phyloP scores from a whole-genome alignment of 768 basidiomycete species.

The Leccinellum albellum region DNA sequence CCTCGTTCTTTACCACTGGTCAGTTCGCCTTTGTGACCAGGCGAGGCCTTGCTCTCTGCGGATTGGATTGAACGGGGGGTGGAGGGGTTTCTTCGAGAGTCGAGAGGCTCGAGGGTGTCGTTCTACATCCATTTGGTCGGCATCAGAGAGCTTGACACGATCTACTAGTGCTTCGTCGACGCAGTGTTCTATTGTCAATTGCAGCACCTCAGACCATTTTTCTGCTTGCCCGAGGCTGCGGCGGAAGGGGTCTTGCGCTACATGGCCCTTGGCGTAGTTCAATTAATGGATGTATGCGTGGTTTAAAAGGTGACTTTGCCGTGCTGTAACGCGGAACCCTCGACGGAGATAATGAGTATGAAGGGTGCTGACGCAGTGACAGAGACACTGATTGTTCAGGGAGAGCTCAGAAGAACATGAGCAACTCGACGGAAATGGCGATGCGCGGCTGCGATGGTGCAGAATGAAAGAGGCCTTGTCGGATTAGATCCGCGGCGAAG shows the following conservation, averaged over 20 bases:
- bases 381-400: not conserved
- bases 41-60: too few relatives aligned
- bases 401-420: not conserved
- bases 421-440: not conserved
- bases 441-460: not conserved
- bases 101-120: not conserved
- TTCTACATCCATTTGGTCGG: not conserved
- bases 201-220: not conserved
- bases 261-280: not conserved
- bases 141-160: not conserved
- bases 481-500: not conserved
- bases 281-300: not conserved
- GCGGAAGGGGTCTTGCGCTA: not conserved
- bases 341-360: not conserved
- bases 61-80: too few relatives aligned
- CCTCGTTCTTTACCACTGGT: not conserved
- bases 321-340: not conserved
- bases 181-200: not conserved
- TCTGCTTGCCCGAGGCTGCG: not conserved
- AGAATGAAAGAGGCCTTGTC: not conserved
- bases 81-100: not conserved
- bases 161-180: not conserved
- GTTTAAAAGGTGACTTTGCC: not conserved
- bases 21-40: too few relatives aligned
- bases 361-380: not conserved